These are phyloP conservation scores for Ophiostoma perfectum DNA, from an alignment of 2,329 filamentous ascomycete genomes.

Conservation along the genomic window DNA sequence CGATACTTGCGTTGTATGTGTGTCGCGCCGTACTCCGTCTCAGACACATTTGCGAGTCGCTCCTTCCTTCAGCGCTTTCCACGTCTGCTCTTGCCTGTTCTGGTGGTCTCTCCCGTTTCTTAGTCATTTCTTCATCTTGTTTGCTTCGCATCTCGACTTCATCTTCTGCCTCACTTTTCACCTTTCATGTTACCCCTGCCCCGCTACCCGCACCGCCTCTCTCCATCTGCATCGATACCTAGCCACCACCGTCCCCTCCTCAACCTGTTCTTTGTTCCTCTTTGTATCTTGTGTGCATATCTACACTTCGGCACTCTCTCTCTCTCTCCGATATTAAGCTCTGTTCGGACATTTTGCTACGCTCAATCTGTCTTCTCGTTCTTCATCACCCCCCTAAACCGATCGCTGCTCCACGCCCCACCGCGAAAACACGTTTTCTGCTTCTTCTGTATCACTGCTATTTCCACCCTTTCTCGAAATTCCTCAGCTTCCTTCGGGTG, in stretches of 20 bases:
- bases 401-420: conserved; percentile 20
- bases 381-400: conserved; percentile 17
- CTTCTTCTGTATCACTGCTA: neutral
- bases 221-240: too few species aligned
- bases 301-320: too few species aligned
- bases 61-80: conserved; percentile 4
- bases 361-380: conserved; percentile 7
- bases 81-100: neutral
- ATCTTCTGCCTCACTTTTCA: neutral
- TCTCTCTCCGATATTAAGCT: conserved; percentile 6
- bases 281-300: too few species aligned
- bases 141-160: neutral
- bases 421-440: conserved; percentile 20
- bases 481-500: conserved; percentile 20
- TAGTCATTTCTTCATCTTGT: neutral
- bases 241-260: neutral
- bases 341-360: conserved; percentile 19
- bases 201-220: too few species aligned
- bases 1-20: neutral
- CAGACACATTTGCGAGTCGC: neutral
- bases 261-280: too few species aligned
- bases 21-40: neutral
- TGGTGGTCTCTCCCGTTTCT: neutral
- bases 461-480: conserved; percentile 1
- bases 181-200: neutral